Conservation (phyloP, 257 asterid species). For the Salvia hispanica region DNA sequence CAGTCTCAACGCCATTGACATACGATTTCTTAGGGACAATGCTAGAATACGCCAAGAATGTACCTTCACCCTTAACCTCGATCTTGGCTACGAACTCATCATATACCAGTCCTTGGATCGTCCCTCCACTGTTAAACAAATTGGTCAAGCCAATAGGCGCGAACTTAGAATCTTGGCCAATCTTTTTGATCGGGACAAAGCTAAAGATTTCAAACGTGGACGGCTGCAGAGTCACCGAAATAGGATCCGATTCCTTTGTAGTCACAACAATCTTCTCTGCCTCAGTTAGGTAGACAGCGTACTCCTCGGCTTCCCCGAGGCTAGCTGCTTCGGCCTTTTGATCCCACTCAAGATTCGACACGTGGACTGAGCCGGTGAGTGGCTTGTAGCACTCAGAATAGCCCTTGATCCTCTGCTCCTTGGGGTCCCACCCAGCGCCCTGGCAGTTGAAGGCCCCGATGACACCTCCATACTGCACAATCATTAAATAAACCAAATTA, state of each 20-base stretch:
- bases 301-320: conserved; percentile 59
- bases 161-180: conserved; percentile 43
- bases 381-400: conserved; percentile 68
- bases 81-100: conserved; percentile 41
- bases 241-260: conserved; percentile 40
- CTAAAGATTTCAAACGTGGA: conserved; percentile 65
- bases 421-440: conserved; percentile 87
- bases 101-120: conserved; percentile 50
- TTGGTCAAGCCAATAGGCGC: conserved; percentile 73
- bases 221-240: conserved; percentile 50
- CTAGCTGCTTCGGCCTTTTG: conserved; percentile 47
- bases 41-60: conserved; percentile 54
- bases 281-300: conserved; percentile 58
- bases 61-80: conserved; percentile 68
- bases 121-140: conserved; percentile 69
- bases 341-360: conserved; percentile 58
- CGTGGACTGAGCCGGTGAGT: conserved; percentile 46
- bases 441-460: conserved; percentile 86
- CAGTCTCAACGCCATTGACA: conserved; percentile 49
- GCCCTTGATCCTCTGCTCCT: conserved; percentile 70
- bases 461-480: conserved; percentile 62
- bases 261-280: conserved; percentile 42
- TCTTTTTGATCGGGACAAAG: conserved; percentile 55
- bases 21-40: conserved; percentile 45
- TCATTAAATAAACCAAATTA: no score